Conservation (phyloP, 73 alveolate genomes). For the Uronychia setigera region DNA sequence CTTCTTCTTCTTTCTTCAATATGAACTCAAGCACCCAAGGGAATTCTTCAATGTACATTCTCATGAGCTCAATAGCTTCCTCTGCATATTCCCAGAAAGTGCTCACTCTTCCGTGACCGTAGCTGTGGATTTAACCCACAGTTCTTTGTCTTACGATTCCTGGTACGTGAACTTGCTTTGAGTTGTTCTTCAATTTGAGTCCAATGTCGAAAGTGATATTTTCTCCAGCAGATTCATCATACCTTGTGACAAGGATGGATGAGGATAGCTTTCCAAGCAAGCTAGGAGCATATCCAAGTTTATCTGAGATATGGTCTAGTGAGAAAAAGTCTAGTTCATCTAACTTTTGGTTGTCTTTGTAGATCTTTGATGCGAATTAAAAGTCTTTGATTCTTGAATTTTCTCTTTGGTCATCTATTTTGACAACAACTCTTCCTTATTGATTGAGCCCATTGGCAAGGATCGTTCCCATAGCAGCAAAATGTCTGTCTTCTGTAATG, state of each 20-base stretch:
- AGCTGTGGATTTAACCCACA: constrained; percentile 10
- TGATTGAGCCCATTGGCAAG: not conserved
- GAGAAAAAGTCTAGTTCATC: not conserved
- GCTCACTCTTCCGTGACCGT: constrained; percentile 16
- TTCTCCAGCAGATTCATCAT: constrained; percentile 22
- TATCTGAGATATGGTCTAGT: constrained; percentile 19
- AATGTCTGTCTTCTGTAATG: constrained; percentile 1
- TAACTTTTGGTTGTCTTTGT: not conserved
- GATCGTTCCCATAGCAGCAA: constrained; percentile 10
- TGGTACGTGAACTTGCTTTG: constrained; percentile 56
- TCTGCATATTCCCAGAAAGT: constrained; percentile 48
- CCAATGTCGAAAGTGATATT: constrained; percentile 53
- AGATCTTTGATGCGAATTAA: constrained; percentile 36
- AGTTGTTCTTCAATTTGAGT: constrained; percentile 44
- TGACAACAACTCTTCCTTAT: not conserved
- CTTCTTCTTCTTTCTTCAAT: not conserved
- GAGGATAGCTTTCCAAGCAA: constrained; percentile 39
- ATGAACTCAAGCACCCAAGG: constrained; percentile 34
- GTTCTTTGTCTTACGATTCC: constrained; percentile 22
- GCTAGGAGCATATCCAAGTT: not conserved
- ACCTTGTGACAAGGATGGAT: constrained; percentile 23
- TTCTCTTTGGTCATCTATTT: constrained; percentile 8
- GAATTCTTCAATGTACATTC: constrained; percentile 27
- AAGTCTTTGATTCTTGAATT: constrained; percentile 50
- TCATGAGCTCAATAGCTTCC: constrained; percentile 36